Base-by-base conservation (phyloP, 1,284 basidiomycete species). In the Takashimella tepidaria region DNA sequence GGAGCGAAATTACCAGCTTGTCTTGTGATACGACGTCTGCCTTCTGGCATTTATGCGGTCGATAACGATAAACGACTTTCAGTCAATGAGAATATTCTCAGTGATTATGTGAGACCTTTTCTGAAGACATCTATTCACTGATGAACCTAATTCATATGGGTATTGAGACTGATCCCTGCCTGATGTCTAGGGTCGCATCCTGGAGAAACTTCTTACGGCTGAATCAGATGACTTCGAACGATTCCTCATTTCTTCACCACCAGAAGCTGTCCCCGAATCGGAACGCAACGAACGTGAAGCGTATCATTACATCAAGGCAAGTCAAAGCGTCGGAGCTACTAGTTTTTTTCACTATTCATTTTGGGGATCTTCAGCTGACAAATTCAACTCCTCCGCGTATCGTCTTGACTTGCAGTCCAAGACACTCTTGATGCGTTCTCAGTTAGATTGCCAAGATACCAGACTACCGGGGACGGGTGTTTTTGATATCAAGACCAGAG, bases 401-500 rank as follows among this genome's bases (percentile, higher is more conserved):
- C n/a, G n/a, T n/a, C n/a, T n/a, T n/a, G n/a, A 22, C 49, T 42
- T 22, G 22, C 63, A 92, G 87, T 85, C 84, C 2, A 77, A 82
- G 2, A 82, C 81, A 11, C 85, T 98, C 58, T 79, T 98, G 45
- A 91, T 97, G 87, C 88, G 95, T 16, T 96, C 92, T 1, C 95
- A 98, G 72, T 81, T 98, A 10, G 95, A 98, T 71, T 93, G 92
- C 64, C 76, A 84, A 1, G 89, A 98, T 67, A 65, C 76, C 31
- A 82, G 88, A 26, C 76, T 98, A 19, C 93, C 93, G 1, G 90
- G 92, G 1, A 86, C 85, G 0, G 90, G 89, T 23, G 86, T 95
- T 0, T 98, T 98, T 63, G 95, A 98, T 69, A 86, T 98, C 73
- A 98, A 98, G 76, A 98, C 95, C 0, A 83, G 93, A 41, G 92